Conservation (phyloP, 495 filamentous ascomycete species). For the Podospora pseudocomata region DNA sequence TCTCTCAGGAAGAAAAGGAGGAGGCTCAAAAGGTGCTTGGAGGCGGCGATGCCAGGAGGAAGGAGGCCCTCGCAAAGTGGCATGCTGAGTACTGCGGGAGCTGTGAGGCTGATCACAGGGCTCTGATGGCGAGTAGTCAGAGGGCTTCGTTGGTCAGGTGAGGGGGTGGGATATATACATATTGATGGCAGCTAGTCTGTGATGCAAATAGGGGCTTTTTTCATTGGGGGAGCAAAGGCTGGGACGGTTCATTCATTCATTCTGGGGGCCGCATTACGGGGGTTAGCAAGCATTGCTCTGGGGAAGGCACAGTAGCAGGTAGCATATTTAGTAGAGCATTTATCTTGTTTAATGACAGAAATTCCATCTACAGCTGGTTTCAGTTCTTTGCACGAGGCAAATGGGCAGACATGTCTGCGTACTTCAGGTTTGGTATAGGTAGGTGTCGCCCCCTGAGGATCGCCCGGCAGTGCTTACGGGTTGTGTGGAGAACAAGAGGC, state of each 20-base stretch:
- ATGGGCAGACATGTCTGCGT: no score
- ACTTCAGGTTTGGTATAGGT: no score
- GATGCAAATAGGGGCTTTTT: neutral
- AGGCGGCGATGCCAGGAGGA: constrained; percentile 31
- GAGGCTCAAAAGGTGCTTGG: constrained; percentile 17
- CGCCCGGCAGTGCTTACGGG: neutral
- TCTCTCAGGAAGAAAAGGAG: constrained; percentile 24
- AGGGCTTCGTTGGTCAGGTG: neutral
- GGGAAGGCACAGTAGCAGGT: neutral
- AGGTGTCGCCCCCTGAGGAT: neutral
- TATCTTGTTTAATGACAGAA: neutral
- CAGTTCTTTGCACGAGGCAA: no score
- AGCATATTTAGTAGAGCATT: neutral
- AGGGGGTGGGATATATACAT: neutral
- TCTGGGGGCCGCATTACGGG: neutral
- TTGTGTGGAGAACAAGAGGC: neutral
- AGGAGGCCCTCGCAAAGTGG: constrained; percentile 57
- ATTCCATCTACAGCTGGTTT: neutral
- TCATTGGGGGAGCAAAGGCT: neutral
- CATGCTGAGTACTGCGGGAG: constrained; percentile 71
- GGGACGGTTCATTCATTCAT: neutral
- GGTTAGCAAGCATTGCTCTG: neutral
- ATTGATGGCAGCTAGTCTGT: neutral
- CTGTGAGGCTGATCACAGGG: constrained; percentile 58
- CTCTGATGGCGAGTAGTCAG: constrained; percentile 1